phyloP scores from a whole-genome alignment of 2,329 filamentous ascomycete genomes.

The Cladosporium oxysporum region DNA sequence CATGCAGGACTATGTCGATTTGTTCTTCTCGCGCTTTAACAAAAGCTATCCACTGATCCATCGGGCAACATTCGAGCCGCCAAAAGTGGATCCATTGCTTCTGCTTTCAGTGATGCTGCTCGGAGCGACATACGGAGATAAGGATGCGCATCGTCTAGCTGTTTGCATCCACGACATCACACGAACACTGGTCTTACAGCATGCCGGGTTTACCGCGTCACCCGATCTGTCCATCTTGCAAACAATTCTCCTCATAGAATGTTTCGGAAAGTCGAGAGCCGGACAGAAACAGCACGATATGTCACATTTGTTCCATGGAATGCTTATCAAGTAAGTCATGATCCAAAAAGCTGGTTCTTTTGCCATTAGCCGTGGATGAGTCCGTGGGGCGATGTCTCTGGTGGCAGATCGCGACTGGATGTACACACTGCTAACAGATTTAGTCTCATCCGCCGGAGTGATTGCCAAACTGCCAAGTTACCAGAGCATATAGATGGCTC shows the following conservation, averaged over 20 bases:
- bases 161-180: slow-evolving; percentile 64
- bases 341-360: not conserved
- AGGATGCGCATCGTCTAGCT: slow-evolving; percentile 60
- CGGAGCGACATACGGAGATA: slow-evolving; percentile 63
- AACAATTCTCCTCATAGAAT: slow-evolving; percentile 63
- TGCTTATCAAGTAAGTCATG: slow-evolving; percentile 50
- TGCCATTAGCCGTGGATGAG: not conserved
- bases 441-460: slow-evolving; percentile 52
- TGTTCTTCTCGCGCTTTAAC: slow-evolving; percentile 65
- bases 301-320: slow-evolving; percentile 60
- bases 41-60: slow-evolving; percentile 62
- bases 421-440: not conserved
- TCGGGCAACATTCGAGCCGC: slow-evolving; percentile 57
- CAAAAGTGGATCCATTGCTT: slow-evolving; percentile 53
- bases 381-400: not conserved
- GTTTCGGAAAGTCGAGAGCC: slow-evolving; percentile 64
- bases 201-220: slow-evolving; percentile 58
- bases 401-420: not conserved
- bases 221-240: slow-evolving; percentile 64
- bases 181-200: slow-evolving; percentile 60
- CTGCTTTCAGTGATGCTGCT: slow-evolving; percentile 58
- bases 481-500: slow-evolving; percentile 40
- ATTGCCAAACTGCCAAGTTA: slow-evolving; percentile 50
- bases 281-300: slow-evolving; percentile 66
- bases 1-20: slow-evolving; percentile 58